Base-by-base conservation (phyloP, 1,284 basidiomycete genomes). In the Leccinum solheimii region DNA sequence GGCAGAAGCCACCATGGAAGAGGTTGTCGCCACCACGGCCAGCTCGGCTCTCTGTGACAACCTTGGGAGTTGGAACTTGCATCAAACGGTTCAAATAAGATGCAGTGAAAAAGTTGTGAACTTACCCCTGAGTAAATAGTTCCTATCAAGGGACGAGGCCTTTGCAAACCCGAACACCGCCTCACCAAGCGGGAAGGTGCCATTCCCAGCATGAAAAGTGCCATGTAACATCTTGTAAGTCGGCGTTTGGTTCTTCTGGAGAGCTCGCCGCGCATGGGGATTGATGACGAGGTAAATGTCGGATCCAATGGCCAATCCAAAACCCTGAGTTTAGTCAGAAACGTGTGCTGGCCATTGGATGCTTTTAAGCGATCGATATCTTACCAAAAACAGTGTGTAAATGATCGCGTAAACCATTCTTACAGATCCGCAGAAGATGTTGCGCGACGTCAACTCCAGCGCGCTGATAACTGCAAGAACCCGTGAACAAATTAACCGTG, bases 331-430 rank as follows among this genome's bases (percentile, higher is more conserved):
- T 43, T 23, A 32, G 32, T 64, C 45, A 64, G 58, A 56, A 43
- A 64, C 45, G 59, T 56, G 58, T 54, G 57, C 36, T 36, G 14
- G 40, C n/a, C 3, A 32, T 32, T 32, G 40, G 32, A 50, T 51
- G 8, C 11, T 16, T 21, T 21, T 19, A 5, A 23, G 43, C 19
- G 2, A 36, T 14, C 45, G 40, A 36, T n/a, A 10, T 8, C 64
- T 78, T 69, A 88, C 89, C 64, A 94, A 77, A 75, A 94, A 94
- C 51, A 94, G 78, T 0, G 91, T 92, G 72, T 94, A 95, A 60
- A 94, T 94, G 66, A 93, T 90, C 19, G 92, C 92, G 69, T 94
- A 94, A 34, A 94, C 91, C 77, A 94, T 88, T 66, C 92, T 81
- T 23, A 95, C 92, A n/a, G 91, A 91, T 19, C 92, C 92, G 62